phyloP scores from a whole-genome alignment of 768 basidiomycete genomes.

The Gymnopilus dilepis region DNA sequence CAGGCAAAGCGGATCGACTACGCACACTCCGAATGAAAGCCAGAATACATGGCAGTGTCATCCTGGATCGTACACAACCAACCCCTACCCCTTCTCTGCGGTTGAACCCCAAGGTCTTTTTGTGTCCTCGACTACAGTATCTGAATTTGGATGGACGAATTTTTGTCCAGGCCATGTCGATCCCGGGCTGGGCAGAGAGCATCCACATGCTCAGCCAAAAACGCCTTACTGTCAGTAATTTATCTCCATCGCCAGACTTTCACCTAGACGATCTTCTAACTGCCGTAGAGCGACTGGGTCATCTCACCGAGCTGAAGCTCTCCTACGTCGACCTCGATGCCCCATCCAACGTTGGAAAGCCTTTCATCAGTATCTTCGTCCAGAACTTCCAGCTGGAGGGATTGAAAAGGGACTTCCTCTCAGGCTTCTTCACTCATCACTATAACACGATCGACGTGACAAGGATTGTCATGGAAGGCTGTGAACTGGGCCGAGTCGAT shows the following conservation, averaged over 20 bases:
- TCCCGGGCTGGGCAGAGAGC: conserved; percentile 19
- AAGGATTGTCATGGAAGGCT: conserved; percentile 8
- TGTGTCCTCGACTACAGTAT: conserved; percentile 16
- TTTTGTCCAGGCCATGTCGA: conserved; percentile 14
- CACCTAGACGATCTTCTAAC: conserved; percentile 15
- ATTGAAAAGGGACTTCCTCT: conserved; percentile 16
- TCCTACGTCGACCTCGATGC: conserved; percentile 18
- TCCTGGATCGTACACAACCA: not conserved
- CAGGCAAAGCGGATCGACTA: conserved; percentile 13
- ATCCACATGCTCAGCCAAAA: conserved; percentile 13
- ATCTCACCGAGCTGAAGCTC: conserved; percentile 19
- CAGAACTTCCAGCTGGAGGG: conserved; percentile 25
- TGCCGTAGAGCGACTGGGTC: conserved; percentile 14
- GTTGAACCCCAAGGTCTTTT: conserved; percentile 5
- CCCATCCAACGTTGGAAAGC: not conserved
- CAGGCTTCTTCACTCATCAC: conserved; percentile 13
- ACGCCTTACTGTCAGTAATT: conserved; percentile 17
- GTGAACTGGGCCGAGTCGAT: conserved; percentile 10
- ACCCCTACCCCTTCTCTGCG: not conserved
- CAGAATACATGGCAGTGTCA: not conserved
- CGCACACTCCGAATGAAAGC: conserved; percentile 18
- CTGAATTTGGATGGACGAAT: conserved; percentile 21
- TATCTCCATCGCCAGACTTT: conserved; percentile 2
- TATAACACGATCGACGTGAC: conserved; percentile 22
- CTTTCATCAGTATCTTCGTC: conserved; percentile 13